phyloP scores from a whole-genome alignment of 257 asterid species.

The Nicotiana otophora region DNA sequence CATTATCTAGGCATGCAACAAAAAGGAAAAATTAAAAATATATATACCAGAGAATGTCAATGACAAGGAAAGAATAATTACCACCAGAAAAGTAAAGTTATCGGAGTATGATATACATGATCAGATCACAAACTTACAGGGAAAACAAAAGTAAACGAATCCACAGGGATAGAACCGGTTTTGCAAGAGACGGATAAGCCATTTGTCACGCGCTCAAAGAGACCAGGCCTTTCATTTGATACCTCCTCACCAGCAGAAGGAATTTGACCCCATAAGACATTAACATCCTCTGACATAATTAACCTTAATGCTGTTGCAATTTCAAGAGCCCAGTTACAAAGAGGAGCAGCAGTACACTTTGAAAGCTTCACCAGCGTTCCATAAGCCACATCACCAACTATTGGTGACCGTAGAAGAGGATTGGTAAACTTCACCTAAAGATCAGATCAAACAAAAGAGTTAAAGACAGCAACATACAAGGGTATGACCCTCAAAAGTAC shows the following conservation, averaged over 20 bases:
- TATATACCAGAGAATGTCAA: background rate
- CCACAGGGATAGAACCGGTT: conserved; percentile 95
- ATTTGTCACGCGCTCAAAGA: conserved; percentile 72
- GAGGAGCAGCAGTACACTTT: conserved; percentile 74
- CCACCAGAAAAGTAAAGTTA: conserved; percentile 6
- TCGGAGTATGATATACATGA: conserved; percentile 2
- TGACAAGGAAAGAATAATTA: background rate
- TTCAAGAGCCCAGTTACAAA: conserved; percentile 93
- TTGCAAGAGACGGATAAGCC: conserved; percentile 83
- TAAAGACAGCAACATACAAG: background rate
- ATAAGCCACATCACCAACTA: conserved; percentile 87
- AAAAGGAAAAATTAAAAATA: conserved; percentile 6
- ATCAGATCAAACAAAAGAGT: background rate
- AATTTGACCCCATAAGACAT: conserved; percentile 59
- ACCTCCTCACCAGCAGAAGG: conserved; percentile 59
- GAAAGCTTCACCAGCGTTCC: conserved; percentile 84
- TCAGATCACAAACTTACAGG: conserved; percentile 50
- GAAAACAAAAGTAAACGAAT: conserved; percentile 82
- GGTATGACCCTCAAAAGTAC: background rate
- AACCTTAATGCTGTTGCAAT: conserved; percentile 88
- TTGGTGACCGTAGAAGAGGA: conserved; percentile 69
- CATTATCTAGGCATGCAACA: conserved; percentile 49
- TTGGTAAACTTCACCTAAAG: conserved; percentile 67
- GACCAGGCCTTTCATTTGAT: conserved; percentile 55
- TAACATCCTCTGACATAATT: conserved; percentile 54